A percentile compares a stretch with the other conserved stretches of the same genome.
Conservation (phyloP, 75 land plant species). For the Gnetum montanum region DNA sequence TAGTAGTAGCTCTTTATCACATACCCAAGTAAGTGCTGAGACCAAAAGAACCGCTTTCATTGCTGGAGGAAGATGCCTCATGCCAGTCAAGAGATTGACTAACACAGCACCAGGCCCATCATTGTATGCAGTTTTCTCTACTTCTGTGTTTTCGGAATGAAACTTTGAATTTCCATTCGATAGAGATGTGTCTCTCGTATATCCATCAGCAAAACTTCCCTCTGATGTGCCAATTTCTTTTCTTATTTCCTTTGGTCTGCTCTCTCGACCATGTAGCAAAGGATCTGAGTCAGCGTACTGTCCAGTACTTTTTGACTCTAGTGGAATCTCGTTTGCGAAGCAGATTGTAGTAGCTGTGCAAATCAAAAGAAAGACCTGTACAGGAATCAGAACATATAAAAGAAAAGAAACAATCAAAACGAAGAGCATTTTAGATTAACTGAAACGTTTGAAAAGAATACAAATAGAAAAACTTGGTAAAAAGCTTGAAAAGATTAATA, state of each 20-base stretch:
- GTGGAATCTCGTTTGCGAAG: slow-evolving; percentile 72
- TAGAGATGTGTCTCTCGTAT: not conserved
- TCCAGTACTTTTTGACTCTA: slow-evolving; percentile 8
- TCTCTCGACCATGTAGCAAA: slow-evolving; percentile 28
- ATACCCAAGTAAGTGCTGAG: slow-evolving; percentile 93
- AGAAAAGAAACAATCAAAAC: not conserved
- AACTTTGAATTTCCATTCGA: not conserved
- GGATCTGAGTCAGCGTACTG: slow-evolving; percentile 58
- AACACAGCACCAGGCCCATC: slow-evolving; percentile 77
- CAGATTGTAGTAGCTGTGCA: slow-evolving; percentile 72
- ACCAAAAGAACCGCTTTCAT: slow-evolving; percentile 90
- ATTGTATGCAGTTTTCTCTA: slow-evolving; percentile 17
- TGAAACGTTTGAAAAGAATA: no score
- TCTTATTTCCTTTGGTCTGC: slow-evolving; percentile 8
- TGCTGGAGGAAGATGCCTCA: slow-evolving; percentile 79
- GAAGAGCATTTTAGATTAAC: no score
- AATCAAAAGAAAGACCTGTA: slow-evolving; percentile 65
- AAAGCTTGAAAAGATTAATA: no score
- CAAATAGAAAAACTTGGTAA: no score
- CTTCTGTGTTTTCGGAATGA: slow-evolving; percentile 1
- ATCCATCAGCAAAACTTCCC: slow-evolving; percentile 5
- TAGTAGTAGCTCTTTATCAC: no score
- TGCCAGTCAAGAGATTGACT: slow-evolving; percentile 70
- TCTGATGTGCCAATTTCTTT: not conserved
- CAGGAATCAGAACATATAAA: not conserved